These are phyloP conservation scores for Rhodotorula sp. DNA, from an alignment of 1,284 basidiomycete species.

Conservation along the genomic window DNA sequence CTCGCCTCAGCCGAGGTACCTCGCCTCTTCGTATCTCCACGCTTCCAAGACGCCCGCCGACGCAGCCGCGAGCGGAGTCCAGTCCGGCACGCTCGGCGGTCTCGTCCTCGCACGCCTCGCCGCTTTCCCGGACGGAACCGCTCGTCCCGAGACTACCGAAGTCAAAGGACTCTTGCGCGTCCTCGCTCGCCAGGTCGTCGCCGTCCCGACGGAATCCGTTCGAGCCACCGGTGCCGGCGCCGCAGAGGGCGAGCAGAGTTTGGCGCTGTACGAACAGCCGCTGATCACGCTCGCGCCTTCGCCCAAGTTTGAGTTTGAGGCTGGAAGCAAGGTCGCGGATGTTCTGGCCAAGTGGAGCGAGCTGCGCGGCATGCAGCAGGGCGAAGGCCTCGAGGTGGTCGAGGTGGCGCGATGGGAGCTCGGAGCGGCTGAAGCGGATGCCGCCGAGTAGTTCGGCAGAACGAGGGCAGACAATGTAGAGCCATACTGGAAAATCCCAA, in stretches of 20 bases:
- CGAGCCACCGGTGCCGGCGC: conserved; percentile 43
- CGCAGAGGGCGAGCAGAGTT: conserved; percentile 57
- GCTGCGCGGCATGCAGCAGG: conserved; percentile 56
- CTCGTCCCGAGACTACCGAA: conserved; percentile 46
- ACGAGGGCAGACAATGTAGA: background rate
- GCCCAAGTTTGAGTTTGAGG: conserved; percentile 44
- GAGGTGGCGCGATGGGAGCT: conserved; percentile 51
- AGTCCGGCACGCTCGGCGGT: conserved; percentile 64
- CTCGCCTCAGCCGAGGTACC: conserved; percentile 49
- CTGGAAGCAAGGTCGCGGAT: conserved; percentile 60
- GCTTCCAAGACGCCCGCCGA: conserved; percentile 55
- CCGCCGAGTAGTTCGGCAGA: background rate
- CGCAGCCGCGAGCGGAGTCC: conserved; percentile 51
- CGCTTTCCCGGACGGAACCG: background rate
- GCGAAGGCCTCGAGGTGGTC: conserved; percentile 46
- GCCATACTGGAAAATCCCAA: background rate
- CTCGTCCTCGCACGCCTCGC: conserved; percentile 60
- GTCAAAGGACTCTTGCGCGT: conserved; percentile 69
- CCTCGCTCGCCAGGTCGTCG: conserved; percentile 78
- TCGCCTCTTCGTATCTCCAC: conserved; percentile 77
- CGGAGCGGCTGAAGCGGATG: conserved; percentile 43
- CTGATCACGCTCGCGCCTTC: conserved; percentile 65
- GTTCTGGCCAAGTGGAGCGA: conserved; percentile 68
- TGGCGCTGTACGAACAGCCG: conserved; percentile 71
- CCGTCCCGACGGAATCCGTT: conserved; percentile 72